Evolutionary conservation across 495 filamentous ascomycete species (phyloP).

Genomic region (Xylaria scruposa): DNA sequence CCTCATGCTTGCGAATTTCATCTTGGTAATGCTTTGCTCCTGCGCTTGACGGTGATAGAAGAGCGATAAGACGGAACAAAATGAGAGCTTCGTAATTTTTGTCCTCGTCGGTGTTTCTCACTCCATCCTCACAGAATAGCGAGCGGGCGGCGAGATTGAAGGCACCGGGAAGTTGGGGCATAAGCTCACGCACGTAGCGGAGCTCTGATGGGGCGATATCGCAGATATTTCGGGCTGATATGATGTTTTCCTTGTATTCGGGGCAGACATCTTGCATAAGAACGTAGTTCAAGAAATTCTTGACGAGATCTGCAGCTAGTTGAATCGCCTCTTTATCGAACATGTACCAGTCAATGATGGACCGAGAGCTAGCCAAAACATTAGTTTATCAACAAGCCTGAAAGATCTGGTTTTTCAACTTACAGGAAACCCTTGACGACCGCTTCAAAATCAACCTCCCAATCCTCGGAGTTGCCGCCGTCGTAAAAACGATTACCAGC

Average conservation of each 20-base stretch:
- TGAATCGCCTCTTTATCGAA: constrained; percentile 38
- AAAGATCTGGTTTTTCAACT: constrained; percentile 29
- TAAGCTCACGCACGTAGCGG: constrained; percentile 58
- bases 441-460: constrained; percentile 80
- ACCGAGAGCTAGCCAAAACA: constrained; percentile 47
- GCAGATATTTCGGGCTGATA: constrained; percentile 70
- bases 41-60: constrained; percentile 23
- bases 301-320: constrained; percentile 59
- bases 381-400: not conserved
- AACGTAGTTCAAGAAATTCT: constrained; percentile 90
- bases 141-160: constrained; percentile 68
- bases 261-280: constrained; percentile 83
- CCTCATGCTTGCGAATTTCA: constrained; percentile 22
- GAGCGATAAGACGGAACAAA: constrained; percentile 31
- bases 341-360: constrained; percentile 33
- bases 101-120: constrained; percentile 28
- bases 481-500: constrained; percentile 52
- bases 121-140: constrained; percentile 36
- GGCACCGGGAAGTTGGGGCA: constrained; percentile 64
- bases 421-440: constrained; percentile 82
- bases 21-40: constrained; percentile 26
- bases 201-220: constrained; percentile 71
- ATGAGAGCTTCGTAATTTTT: constrained; percentile 31
- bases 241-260: constrained; percentile 73
- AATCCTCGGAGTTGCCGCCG: constrained; percentile 53